Conservation (phyloP, 2,329 filamentous ascomycete genomes). For the Leptodontidium sp. region DNA sequence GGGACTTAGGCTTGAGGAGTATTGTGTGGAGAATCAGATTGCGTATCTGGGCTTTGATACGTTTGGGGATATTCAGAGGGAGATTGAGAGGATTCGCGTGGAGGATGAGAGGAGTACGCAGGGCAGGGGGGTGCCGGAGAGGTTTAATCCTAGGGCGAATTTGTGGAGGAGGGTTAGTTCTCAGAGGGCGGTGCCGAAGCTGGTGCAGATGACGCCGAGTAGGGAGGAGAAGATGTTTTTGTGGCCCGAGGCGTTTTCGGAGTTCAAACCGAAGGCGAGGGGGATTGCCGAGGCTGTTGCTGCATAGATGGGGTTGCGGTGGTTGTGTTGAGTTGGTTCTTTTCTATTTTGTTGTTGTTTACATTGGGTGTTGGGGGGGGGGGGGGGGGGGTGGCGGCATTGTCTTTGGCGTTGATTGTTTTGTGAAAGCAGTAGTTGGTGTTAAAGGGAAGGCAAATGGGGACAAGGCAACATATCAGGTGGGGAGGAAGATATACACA, state of each 20-base stretch:
- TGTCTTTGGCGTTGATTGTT: constrained; percentile 23
- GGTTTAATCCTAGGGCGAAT: constrained; percentile 74
- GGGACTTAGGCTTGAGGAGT: constrained; percentile 71
- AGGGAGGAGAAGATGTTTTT: constrained; percentile 69
- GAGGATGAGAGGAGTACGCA: constrained; percentile 69
- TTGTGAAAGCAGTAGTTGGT: neutral
- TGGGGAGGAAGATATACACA: neutral
- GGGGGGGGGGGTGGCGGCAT: constrained; percentile 19
- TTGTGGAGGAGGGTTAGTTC: constrained; percentile 71
- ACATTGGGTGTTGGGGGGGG: constrained; percentile 1
- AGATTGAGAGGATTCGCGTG: constrained; percentile 63
- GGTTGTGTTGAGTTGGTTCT: no score
- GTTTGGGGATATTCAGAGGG: constrained; percentile 70
- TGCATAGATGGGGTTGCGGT: constrained; percentile 28
- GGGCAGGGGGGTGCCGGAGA: constrained; percentile 64
- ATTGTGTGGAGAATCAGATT: constrained; percentile 69
- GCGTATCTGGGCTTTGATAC: constrained; percentile 69
- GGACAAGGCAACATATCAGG: constrained; percentile 1
- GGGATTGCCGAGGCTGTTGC: constrained; percentile 37
- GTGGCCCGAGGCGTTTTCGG: constrained; percentile 66
- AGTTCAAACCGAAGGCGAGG: constrained; percentile 45
- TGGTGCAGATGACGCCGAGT: constrained; percentile 59
- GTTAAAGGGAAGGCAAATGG: constrained; percentile 3
- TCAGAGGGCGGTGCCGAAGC: constrained; percentile 59
- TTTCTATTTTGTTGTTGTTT: no score